These are phyloP conservation scores for Rosa chinensis DNA, from an alignment of 306 rosid species.

Conservation along the genomic window DNA sequence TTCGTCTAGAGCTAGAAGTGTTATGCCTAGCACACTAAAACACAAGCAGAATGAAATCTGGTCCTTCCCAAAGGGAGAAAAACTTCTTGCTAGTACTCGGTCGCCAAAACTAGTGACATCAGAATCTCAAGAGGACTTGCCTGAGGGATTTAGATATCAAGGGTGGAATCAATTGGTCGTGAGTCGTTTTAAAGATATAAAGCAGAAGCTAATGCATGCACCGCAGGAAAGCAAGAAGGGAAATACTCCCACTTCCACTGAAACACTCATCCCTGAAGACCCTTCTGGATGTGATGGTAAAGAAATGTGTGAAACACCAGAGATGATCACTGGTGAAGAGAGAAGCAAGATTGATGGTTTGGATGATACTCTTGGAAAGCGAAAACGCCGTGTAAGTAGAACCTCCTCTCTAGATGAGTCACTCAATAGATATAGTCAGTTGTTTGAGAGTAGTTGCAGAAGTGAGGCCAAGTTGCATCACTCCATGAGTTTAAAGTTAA, in stretches of 20 bases:
- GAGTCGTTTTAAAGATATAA: conserved; percentile 66
- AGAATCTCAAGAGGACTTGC: conserved; percentile 36
- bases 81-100: conserved; percentile 29
- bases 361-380: conserved; percentile 34
- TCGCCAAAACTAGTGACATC: conserved; percentile 29
- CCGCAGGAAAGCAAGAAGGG: conserved; percentile 61
- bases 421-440: conserved; percentile 59
- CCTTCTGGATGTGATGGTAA: conserved; percentile 36
- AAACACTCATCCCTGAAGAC: conserved; percentile 18
- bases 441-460: conserved; percentile 55
- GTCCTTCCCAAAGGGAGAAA: conserved; percentile 47
- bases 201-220: conserved; percentile 67
- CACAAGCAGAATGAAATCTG: conserved; percentile 71
- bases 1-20: conserved; percentile 32
- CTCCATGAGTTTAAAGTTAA: conserved; percentile 63
- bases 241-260: conserved; percentile 30
- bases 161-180: conserved; percentile 88
- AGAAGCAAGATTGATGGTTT: conserved; percentile 29
- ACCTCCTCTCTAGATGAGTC: conserved; percentile 66
- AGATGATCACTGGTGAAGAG: conserved; percentile 30
- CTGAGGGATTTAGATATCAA: conserved; percentile 44
- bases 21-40: conserved; percentile 50
- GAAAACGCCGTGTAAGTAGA: conserved; percentile 40
- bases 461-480: conserved; percentile 40
- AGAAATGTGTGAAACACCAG: conserved; percentile 37